phyloP scores from a whole-genome alignment of 306 rosid species.

The Cajanus cajan region DNA sequence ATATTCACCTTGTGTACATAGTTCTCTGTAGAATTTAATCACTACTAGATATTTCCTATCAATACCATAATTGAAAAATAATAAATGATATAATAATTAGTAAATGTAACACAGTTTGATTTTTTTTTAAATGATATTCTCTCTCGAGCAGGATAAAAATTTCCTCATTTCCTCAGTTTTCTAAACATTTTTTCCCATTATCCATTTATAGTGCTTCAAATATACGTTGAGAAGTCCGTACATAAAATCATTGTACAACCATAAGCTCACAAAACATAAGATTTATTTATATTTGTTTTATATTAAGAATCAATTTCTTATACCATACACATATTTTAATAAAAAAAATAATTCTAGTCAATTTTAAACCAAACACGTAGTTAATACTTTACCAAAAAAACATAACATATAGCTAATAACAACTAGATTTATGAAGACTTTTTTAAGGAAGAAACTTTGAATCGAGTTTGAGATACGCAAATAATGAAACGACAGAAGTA shows the following conservation, averaged over 20 bases:
- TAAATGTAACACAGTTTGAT: too few relatives aligned
- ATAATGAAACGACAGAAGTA: not conserved
- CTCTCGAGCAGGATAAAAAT: too few relatives aligned
- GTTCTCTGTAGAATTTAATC: too few relatives aligned
- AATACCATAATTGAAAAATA: too few relatives aligned
- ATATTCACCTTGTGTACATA: too few relatives aligned
- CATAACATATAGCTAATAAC: too few relatives aligned
- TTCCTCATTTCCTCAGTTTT: not conserved
- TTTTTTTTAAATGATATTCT: too few relatives aligned
- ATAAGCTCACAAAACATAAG: not conserved
- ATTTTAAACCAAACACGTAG: not conserved
- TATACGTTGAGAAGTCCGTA: not conserved
- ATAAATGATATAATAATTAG: too few relatives aligned
- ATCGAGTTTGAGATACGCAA: not conserved
- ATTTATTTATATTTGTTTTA: not conserved
- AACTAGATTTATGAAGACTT: not conserved
- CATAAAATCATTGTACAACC: not conserved
- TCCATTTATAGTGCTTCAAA: not conserved
- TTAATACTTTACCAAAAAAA: too few relatives aligned
- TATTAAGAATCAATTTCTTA: not conserved
- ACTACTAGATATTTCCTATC: too few relatives aligned
- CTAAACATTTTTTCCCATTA: not conserved
- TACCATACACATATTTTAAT: not conserved
- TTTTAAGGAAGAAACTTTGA: not conserved
- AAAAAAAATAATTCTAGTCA: not conserved